Base-by-base conservation (phyloP, 805 yeast species). In the Saccharomycopsis babjevae region DNA sequence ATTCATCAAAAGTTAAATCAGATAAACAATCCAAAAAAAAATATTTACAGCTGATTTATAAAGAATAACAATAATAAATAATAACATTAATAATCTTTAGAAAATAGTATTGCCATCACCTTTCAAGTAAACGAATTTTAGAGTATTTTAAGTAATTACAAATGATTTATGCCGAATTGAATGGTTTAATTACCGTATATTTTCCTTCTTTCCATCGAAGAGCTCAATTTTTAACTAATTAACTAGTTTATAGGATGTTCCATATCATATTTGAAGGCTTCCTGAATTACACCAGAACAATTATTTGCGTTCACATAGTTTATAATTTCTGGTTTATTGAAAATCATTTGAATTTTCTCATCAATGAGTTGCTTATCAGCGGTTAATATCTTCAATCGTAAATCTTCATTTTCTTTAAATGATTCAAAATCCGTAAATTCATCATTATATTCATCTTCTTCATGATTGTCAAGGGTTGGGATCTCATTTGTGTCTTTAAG, bases 331-430 rank as follows among this genome's bases (percentile, higher is more conserved):
- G 52, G 28, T 18, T 46, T 46, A 46, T 90, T 34, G 98, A 94
- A 71, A 90, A 97, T 72, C 81, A 79, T 66, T 69, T 91, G 65
- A 80, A 79, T 60, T 72, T 76, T 20, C 73, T 74, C 59, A 65
- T 91, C 16, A 85, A 82, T 62, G 97, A 94, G 69, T 77, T 81
- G 0, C 78, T 93, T 43, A 18, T 46, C 52, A 46, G n/a, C 28
- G 2, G 52, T 46, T 11, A 61, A 38, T 34, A 62, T 54, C 18
- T 54, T 54, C 43, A 61, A 42, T 57, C 65, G 50, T 32, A 60
- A 34, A 1, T 8, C 20, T 50, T 63, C 64, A 32, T 54, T 59
- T 15, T 22, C 28, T n/a, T 58, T 58, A 57, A 36, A 60, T 18
- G 50, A 46, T 34, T 57, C 61, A 25, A 60, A 10, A 34, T 43